Base-by-base conservation (phyloP, 2,329 filamentous ascomycete genomes). In the Trichoderma sp. region DNA sequence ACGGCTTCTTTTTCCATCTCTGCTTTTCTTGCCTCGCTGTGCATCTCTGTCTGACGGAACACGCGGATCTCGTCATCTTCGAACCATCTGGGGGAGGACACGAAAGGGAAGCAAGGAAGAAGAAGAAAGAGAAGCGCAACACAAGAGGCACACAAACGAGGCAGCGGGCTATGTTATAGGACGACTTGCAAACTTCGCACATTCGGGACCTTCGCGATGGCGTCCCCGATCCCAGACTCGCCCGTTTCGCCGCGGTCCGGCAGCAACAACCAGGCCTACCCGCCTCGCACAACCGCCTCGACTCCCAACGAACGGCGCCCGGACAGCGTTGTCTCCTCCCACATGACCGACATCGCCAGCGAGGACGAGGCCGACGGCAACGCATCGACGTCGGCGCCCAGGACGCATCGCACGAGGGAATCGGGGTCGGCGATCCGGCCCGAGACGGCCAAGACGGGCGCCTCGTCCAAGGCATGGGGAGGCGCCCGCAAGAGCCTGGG, bases 301-400 rank as follows among this genome's bases (percentile, higher is more conserved):
- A 75, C 71, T 56, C 76, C 76, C 72, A 74, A 80, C 48, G 73
- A 77, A 50, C 75, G 80, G 66, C 82, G 85, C 39, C 82, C 85
- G 24, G 82, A 86, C 54, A 90, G 88, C 68, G 82, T 90, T 65
- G 89, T 91, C 61, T 91, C 89, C 30, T 90, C 88, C 65, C 86
- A 87, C 67, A 88, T 91, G 83, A 91, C 88, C 39, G 85, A 88
- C 67, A 84, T 87, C 66, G 81, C 78, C 28, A 85, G 83, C 21
- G 83, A 87, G 61, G 84, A 88, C 69, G 84, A 83, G 21, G 80
- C 78, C 50, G 79, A 81, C 17, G 72, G 72, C 45, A 78, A 79
- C 30, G 57, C 58, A 19, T 60, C 64, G 6, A 55, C 34, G 15
- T 55, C 60, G 10, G 56, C 58, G 14, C 52, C 63, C 28, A 63